Evolutionary conservation across 2,329 filamentous ascomycete genomes (phyloP), one percentile per base, ranked within the genome.

Genomic region (Elsinoe perseae): DNA sequence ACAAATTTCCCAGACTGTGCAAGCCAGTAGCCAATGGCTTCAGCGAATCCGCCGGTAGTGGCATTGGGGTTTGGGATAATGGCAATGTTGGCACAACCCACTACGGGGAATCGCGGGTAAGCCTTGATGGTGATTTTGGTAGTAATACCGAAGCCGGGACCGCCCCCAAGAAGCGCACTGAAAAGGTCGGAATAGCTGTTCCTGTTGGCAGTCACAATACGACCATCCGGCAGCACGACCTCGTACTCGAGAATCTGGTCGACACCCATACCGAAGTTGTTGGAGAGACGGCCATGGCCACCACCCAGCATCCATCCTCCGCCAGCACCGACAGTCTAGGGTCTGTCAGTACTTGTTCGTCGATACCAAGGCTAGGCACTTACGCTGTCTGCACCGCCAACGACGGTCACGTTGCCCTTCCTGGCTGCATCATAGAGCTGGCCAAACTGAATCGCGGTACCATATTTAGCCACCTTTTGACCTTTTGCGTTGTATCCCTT

Each of bases 81-180:
- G 21, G 52, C 61, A 55, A 74, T 70, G 2, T 64, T 63, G 18
- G 70, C 36, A 25, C 34, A 42, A n/a, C 52, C 52, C 10, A 54
- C 52, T 23, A 30, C 38, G 10, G 25, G 12, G 34, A 44, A 44
- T 16, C 34, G 21, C 14, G 52, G 52, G 27, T 54, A 32, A n/a
- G 52, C 8, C 52, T 43, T 54, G 16, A 54, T 54, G 52, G 52
- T 54, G 21, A 54, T 32, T 9, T 58, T 59, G 9, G 54, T 58
- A 9, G 52, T 56, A 1, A 61, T 50, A 14, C 58, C 59, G 40
- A 56, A 61, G 18, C 56, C 54, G 14, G 58, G 58, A 2, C 60
- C 60, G 6, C 59, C 60, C 4, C 62, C 62, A 28, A 61, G 57
- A 25, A 62, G 25, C 9, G 62, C 62, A 56, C 56, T 62, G 30